Conservation (phyloP, 2,329 filamentous ascomycete species). For the Neopestalotiopsis sp. region DNA sequence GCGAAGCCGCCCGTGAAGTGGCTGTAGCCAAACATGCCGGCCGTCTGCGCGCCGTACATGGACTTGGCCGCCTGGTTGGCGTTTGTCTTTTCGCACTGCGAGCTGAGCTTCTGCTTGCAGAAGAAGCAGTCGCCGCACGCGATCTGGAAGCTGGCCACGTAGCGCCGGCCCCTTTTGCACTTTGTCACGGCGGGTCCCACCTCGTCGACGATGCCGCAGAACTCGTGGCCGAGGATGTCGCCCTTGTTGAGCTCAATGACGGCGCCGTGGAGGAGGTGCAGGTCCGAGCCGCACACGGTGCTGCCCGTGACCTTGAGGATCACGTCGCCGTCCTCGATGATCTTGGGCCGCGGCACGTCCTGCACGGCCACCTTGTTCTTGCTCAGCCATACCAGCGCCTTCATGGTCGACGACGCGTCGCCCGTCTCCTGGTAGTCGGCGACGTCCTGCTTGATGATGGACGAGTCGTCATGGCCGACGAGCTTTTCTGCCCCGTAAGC, state of each 20-base stretch:
- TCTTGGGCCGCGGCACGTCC: slow-evolving; percentile 71
- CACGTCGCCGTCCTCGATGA: slow-evolving; percentile 76
- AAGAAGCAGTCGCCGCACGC: slow-evolving; percentile 75
- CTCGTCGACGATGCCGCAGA: slow-evolving; percentile 61
- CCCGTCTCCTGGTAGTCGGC: slow-evolving; percentile 58
- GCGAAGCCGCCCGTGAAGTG: slow-evolving; percentile 88
- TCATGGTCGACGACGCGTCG: slow-evolving; percentile 69
- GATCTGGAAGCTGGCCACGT: slow-evolving; percentile 88
- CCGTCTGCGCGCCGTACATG: slow-evolving; percentile 80
- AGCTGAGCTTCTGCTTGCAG: slow-evolving; percentile 79
- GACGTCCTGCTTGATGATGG: slow-evolving; percentile 71
- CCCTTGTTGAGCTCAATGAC: slow-evolving; percentile 66
- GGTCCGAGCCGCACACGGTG: slow-evolving; percentile 63
- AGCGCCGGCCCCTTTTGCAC: slow-evolving; percentile 66
- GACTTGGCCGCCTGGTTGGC: slow-evolving; percentile 71
- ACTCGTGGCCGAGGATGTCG: slow-evolving; percentile 70
- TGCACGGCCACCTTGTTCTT: slow-evolving; percentile 78
- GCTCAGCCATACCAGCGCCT: slow-evolving; percentile 81
- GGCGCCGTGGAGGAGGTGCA: slow-evolving; percentile 61
- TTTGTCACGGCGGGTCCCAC: slow-evolving; percentile 60
- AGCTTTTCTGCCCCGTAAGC: slow-evolving; percentile 70
- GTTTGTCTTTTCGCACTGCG: slow-evolving; percentile 82
- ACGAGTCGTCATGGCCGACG: slow-evolving; percentile 70
- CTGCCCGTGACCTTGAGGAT: slow-evolving; percentile 78
- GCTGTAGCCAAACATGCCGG: slow-evolving; percentile 75